phyloP scores from a whole-genome alignment of 208 protist species.

The Porcisia hertigi region DNA sequence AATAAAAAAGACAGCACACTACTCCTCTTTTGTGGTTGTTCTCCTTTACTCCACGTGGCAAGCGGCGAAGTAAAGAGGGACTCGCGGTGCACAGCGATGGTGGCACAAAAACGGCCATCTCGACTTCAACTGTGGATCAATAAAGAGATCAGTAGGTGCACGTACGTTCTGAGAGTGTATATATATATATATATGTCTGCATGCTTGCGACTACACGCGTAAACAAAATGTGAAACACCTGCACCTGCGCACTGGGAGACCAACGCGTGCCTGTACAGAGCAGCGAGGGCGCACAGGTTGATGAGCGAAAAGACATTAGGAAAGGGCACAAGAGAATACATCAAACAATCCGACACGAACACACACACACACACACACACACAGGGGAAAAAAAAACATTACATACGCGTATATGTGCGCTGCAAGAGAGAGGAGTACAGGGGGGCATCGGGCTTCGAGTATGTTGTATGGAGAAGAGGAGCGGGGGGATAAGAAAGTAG shows the following conservation, averaged over 20 bases:
- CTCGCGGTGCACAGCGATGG: too few species aligned
- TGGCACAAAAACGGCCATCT: too few species aligned
- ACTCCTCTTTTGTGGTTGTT: too few species aligned
- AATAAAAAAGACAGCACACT: too few species aligned
- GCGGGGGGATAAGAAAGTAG: not conserved
- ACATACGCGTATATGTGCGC: conserved; percentile 1
- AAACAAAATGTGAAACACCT: not conserved
- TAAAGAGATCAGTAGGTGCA: not conserved
- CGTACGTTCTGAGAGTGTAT: not conserved
- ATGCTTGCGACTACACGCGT: too few species aligned
- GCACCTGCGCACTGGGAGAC: not conserved
- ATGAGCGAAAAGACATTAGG: not conserved
- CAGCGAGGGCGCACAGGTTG: not conserved
- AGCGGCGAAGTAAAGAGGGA: too few species aligned
- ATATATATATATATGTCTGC: too few species aligned
- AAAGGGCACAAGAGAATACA: not conserved
- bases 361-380: not conserved
- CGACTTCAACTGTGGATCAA: too few species aligned
- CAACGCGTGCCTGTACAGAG: not conserved
- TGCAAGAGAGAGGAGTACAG: not conserved
- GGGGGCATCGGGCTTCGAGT: not conserved
- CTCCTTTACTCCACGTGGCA: too few species aligned
- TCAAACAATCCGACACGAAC: not conserved
- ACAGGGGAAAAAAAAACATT: too few species aligned
- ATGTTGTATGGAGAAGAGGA: not conserved